These are phyloP conservation scores for Dendrobium officinale DNA, from an alignment of 106 monocot genomes.

Conservation along the genomic window DNA sequence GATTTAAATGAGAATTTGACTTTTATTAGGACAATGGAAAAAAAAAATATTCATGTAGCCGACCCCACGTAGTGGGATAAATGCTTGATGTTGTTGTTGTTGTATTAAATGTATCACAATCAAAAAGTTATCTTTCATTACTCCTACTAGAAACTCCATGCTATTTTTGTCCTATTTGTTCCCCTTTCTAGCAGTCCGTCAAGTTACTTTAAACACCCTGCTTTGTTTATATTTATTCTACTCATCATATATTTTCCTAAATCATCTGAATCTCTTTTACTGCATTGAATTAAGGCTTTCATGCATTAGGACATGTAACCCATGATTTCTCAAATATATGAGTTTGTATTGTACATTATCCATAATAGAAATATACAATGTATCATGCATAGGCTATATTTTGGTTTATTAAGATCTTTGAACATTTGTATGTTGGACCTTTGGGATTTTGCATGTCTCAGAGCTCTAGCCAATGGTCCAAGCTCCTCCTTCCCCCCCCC, in stretches of 20 bases:
- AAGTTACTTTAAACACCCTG: neutral
- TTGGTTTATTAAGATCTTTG: neutral
- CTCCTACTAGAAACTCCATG: neutral
- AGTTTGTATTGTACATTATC: neutral
- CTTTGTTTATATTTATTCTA: neutral
- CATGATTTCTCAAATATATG: neutral
- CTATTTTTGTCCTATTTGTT: neutral
- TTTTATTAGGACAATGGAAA: too few species aligned
- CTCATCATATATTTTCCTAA: neutral
- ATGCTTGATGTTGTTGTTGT: too few species aligned
- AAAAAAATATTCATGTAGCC: too few species aligned
- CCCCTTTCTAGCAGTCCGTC: neutral
- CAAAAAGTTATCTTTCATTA: too few species aligned
- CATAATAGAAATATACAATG: neutral
- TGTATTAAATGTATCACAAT: too few species aligned
- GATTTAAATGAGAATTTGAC: too few species aligned
- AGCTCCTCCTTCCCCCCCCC: too few species aligned
- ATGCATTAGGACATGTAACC: neutral
- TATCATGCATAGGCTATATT: neutral
- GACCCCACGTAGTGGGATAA: too few species aligned
- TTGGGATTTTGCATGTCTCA: too few species aligned
- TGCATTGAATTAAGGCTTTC: neutral
- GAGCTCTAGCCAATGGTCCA: too few species aligned
- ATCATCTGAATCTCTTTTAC: neutral
- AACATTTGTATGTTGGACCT: neutral